These are phyloP conservation scores for Exophiala oligosperma DNA, from an alignment of 2,329 filamentous ascomycete genomes.

Conservation along the genomic window DNA sequence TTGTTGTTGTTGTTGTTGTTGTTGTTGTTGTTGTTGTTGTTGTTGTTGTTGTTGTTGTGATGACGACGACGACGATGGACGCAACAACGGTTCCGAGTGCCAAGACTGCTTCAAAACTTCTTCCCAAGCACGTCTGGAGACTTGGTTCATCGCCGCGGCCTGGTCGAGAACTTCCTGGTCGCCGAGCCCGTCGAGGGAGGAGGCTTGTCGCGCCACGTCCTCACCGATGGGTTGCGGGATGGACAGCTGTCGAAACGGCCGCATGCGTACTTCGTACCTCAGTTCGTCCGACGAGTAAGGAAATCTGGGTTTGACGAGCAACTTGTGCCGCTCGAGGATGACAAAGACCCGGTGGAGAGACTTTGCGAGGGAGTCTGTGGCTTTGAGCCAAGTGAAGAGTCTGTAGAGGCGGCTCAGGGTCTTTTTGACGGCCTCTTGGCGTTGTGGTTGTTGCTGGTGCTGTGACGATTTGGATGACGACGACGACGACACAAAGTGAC, in stretches of 20 bases:
- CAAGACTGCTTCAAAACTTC: conserved; percentile 39
- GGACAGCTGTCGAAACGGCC: conserved; percentile 70
- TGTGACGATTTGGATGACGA: neutral
- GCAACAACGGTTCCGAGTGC: conserved; percentile 31
- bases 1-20: too few relatives aligned
- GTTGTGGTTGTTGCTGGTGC: too few relatives aligned
- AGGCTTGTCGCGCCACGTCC: conserved; percentile 57
- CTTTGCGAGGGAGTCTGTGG: conserved; percentile 56
- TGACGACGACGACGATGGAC: neutral
- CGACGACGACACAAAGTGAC: conserved; percentile 56
- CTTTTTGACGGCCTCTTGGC: conserved; percentile 25
- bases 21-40: too few relatives aligned
- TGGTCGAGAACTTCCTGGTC: conserved; percentile 42
- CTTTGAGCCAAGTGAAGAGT: conserved; percentile 64
- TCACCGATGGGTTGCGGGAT: conserved; percentile 67
- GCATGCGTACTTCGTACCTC: conserved; percentile 83
- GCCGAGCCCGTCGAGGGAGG: conserved; percentile 44
- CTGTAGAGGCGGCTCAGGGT: conserved; percentile 52
- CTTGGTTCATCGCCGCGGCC: conserved; percentile 39
- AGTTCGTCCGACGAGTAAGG: conserved; percentile 68
- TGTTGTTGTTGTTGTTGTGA: too few relatives aligned
- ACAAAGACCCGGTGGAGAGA: conserved; percentile 63
- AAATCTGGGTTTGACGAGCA: conserved; percentile 43
- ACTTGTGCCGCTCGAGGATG: conserved; percentile 58
- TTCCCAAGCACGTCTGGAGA: conserved; percentile 47